phyloP scores from a whole-genome alignment of 2,329 filamentous ascomycete species.

The Phaeomoniella chlamydospora region DNA sequence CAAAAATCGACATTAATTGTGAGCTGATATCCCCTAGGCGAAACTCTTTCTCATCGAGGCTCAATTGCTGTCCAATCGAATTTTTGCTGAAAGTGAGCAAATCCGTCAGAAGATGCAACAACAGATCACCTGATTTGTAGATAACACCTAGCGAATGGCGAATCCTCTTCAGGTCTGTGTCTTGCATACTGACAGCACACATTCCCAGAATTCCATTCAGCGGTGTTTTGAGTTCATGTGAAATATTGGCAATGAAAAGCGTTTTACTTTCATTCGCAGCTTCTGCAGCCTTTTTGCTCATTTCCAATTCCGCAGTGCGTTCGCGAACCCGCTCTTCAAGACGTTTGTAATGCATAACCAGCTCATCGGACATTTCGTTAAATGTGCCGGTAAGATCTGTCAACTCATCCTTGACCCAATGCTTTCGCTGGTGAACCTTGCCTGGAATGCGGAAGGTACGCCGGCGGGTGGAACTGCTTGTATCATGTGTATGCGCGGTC shows the following conservation, averaged over 20 bases:
- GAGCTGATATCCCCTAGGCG: conserved; percentile 68
- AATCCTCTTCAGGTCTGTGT: conserved; percentile 63
- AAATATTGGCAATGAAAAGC: conserved; percentile 91
- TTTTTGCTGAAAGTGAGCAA: conserved; percentile 89
- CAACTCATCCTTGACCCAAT: conserved; percentile 66
- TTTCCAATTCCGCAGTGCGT: conserved; percentile 69
- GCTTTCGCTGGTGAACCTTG: conserved; percentile 62
- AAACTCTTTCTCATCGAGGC: conserved; percentile 74
- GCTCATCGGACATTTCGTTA: conserved; percentile 86
- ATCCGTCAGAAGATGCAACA: conserved; percentile 78
- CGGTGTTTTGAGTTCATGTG: conserved; percentile 77
- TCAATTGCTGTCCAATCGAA: conserved; percentile 74
- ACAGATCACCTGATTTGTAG: conserved; percentile 73
- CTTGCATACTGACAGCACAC: conserved; percentile 85
- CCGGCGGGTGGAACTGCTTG: conserved; percentile 5
- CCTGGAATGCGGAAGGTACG: conserved; percentile 63
- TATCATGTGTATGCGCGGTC: conserved; percentile 5
- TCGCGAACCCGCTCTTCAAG: conserved; percentile 75
- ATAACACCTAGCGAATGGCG: conserved; percentile 76
- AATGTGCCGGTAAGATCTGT: conserved; percentile 75
- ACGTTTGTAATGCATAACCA: conserved; percentile 71
- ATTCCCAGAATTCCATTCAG: conserved; percentile 92
- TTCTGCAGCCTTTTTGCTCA: conserved; percentile 83
- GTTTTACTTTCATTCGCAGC: conserved; percentile 97
- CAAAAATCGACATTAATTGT: conserved; percentile 74